Evolutionary conservation across 192 early-diverging fungal genomes (phyloP).

Genomic region (Coemansia sp.): DNA sequence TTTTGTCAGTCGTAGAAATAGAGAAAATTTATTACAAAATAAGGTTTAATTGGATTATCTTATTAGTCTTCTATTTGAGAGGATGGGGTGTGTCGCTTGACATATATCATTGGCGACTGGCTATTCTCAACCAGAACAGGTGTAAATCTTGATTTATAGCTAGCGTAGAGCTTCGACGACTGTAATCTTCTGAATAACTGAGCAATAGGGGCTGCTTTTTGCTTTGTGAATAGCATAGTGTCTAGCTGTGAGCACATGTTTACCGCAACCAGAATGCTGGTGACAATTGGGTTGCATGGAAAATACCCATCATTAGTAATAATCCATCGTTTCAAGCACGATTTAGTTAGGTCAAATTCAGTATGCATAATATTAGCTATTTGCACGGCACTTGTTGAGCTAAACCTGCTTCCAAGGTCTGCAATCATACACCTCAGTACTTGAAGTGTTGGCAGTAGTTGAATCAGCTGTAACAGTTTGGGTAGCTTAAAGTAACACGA

Average conservation of each 20-base stretch:
- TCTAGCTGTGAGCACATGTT: constrained; percentile 1
- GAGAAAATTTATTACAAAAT: too few species aligned
- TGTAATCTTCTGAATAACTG: constrained; percentile 1
- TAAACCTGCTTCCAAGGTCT: not conserved
- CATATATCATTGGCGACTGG: not conserved
- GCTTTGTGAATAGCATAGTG: not conserved
- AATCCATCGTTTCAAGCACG: not conserved
- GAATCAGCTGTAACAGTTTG: not conserved
- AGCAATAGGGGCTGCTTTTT: not conserved
- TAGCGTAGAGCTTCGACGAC: not conserved
- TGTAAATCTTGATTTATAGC: not conserved
- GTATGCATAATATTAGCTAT: not conserved
- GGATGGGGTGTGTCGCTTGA: not conserved
- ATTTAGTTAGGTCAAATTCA: not conserved
- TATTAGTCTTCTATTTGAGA: not conserved
- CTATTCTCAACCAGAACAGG: not conserved
- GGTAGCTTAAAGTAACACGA: not conserved
- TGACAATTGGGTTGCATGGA: not conserved
- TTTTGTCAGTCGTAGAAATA: too few species aligned
- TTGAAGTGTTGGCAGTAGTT: not conserved
- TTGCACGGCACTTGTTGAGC: not conserved
- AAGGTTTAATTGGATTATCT: too few species aligned
- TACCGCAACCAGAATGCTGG: not conserved
- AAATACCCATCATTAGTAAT: not conserved
- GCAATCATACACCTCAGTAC: not conserved